Conservation (phyloP, 805 yeast genomes). For the Wickerhamomyces xylosicus region DNA sequence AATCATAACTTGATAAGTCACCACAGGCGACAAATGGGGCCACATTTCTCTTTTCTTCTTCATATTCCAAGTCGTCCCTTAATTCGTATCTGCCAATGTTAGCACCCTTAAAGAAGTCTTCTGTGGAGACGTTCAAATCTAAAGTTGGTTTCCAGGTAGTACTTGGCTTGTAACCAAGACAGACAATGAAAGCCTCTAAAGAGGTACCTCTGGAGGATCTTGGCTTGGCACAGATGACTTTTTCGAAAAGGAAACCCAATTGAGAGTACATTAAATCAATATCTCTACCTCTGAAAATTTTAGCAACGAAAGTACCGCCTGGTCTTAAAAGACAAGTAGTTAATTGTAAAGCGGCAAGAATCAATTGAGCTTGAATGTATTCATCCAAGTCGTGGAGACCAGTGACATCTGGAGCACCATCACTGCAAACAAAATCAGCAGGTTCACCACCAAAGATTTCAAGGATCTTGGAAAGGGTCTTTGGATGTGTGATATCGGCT, state of each 20-base stretch:
- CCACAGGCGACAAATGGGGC: slow-evolving; percentile 98
- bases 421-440: slow-evolving; percentile 93
- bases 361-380: slow-evolving; percentile 90
- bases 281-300: slow-evolving; percentile 92
- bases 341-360: slow-evolving; percentile 81
- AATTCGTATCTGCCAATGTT: slow-evolving; percentile 43
- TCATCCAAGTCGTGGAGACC: slow-evolving; percentile 96
- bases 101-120: slow-evolving; percentile 67
- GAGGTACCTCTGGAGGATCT: slow-evolving; percentile 93
- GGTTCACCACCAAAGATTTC: slow-evolving; percentile 82
- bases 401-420: slow-evolving; percentile 98
- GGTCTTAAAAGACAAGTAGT: slow-evolving; percentile 83
- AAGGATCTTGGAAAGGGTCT: slow-evolving; percentile 65
- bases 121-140: slow-evolving; percentile 51
- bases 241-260: slow-evolving; percentile 73
- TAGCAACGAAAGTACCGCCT: slow-evolving; percentile 93
- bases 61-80: slow-evolving; percentile 33
- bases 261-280: slow-evolving; percentile 92
- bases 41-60: slow-evolving; percentile 57
- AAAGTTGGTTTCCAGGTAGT: slow-evolving; percentile 71
- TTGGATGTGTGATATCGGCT: slow-evolving; percentile 96
- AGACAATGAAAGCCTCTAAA: slow-evolving; percentile 87
- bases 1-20: slow-evolving; percentile 76
- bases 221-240: slow-evolving; percentile 92
- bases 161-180: slow-evolving; percentile 79